Base-by-base conservation (phyloP, 2,329 filamentous ascomycete species). In the Claviceps africana region DNA sequence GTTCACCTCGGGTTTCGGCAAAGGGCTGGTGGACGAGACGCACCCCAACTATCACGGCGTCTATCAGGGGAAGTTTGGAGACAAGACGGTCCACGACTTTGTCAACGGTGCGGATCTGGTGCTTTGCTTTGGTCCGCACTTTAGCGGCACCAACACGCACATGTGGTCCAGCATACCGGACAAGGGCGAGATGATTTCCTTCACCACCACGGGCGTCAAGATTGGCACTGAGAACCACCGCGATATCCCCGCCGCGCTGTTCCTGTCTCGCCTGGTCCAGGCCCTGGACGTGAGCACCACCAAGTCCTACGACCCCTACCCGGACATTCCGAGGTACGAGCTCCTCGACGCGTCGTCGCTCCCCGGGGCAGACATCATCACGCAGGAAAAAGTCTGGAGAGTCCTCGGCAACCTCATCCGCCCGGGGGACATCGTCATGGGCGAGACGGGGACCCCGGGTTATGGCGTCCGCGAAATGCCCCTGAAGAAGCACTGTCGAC, bases 371-470 rank as follows among this genome's bases (percentile, higher is more conserved):
- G 53, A 53, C 10, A 35, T 51, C 2, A 53, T 55, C 45, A 53
- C 42, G 1, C 73, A 77, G 47, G 70, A 71, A 33, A 70, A 68
- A 46, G 68, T 76, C 52, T 81, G 71, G 72, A 67, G 67, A 42
- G 61, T 67, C 13, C 62, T 76, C 28, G 70, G 64, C 46, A 67
- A 66, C 10, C 70, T 78, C 61, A 62, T 82, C 54, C 66, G 65
- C 10, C 64, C 71, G 1, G 73, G 74, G 5, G 79, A 82, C 58
- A 74, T 81, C 40, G 58, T 82, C 17, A 67, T 82, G 45, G 72
- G 72, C 4, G 79, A 81, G 61, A 79, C 78, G 0, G 79, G 79
- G 5, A 83, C 78, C 3, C 67, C 77, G 0, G 70, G 72, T 13
- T 76, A 76, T 54, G 81, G 81, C 4, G 70, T 72, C 31, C 72